Base-by-base conservation (phyloP, 192 early-diverging fungal species). In the Allomyces macrogynus region DNA sequence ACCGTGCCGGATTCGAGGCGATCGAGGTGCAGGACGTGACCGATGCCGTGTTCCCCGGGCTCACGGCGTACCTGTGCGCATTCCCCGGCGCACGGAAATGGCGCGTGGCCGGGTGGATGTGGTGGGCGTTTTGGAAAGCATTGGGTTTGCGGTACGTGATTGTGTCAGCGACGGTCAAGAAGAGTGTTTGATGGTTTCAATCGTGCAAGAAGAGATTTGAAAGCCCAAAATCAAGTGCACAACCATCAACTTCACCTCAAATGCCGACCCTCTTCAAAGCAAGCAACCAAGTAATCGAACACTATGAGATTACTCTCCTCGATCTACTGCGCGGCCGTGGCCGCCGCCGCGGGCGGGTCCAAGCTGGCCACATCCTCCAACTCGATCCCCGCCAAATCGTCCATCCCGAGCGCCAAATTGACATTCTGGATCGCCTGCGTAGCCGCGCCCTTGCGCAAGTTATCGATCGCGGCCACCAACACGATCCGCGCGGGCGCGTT, bases 341-440 rank as follows among this genome's bases (percentile, higher is more conserved):
- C 12, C 49, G 49, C 16, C 49, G 49, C 12, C 16, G 49, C 49
- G 16, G 49, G 49, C 12, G 16, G 16, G 20, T 57, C 49, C 49
- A n/a, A 14, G 12, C 20, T n/a, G 9, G 20, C 49, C 9, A 14
- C 49, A 57, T 57, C 49, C 9, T 73, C 76, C 23, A 80, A 44
- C 22, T 91, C 90, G 67, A 98, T 98, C 24, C 93, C 92, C 22
- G 85, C 85, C 67, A 82, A 92, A 76, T 99, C 93, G 63, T 88
- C 85, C 57, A 93, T 76, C 1, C 87, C 89, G 43, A 95, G 74
- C 11, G 91, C 87, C 70, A 99, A 80, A 71, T 99, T 99, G 74
- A 96, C 82, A 75, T 96, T 99, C 78, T 94, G 92, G 44, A 96
- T 74, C 18, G 93, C 92, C 75, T 99, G 96, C n/a, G 94, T 99